phyloP scores from a whole-genome alignment of 176 grass and related monocot genomes.

The Puya raimondii region DNA sequence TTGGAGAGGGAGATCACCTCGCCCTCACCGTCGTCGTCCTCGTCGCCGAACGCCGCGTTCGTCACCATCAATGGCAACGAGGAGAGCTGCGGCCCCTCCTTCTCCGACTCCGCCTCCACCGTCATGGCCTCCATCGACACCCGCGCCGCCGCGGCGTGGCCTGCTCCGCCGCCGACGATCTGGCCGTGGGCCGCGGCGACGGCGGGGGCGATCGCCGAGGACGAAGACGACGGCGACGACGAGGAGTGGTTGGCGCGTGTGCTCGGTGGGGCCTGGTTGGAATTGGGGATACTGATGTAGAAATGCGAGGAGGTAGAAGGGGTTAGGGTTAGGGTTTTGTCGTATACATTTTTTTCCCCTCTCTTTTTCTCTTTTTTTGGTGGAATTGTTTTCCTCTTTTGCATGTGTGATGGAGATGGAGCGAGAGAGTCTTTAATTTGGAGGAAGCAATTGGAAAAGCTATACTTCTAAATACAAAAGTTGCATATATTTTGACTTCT shows the following conservation, averaged over 20 bases:
- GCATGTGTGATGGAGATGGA: not conserved
- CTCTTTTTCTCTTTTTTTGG: not conserved
- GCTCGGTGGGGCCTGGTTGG: conserved; percentile 10
- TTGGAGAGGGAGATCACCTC: conserved; percentile 63
- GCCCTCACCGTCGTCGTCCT: conserved; percentile 1
- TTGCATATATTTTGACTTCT: too few relatives aligned
- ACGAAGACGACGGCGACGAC: not conserved
- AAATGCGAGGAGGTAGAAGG: not conserved
- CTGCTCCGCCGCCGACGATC: not conserved
- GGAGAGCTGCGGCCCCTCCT: conserved; percentile 89
- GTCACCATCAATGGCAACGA: conserved; percentile 76
- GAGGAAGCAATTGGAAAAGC: not conserved
- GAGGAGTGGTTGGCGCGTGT: conserved; percentile 46
- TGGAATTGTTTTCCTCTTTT: not conserved
- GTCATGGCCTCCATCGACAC: conserved; percentile 90
- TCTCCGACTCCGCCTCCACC: conserved; percentile 54
- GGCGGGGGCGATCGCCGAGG: not conserved
- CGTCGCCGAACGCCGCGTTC: conserved; percentile 11
- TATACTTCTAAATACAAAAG: too few relatives aligned
- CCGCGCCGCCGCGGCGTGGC: conserved; percentile 17
- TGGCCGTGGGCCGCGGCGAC: conserved; percentile 24
- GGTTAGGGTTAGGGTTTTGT: not conserved
- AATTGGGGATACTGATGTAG: conserved; percentile 11
- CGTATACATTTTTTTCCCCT: too few relatives aligned
- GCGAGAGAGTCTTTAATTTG: not conserved